Percentiles rank a stretch among this genome's conserved stretches.
Evolutionary conservation across 441 rosid genomes (phyloP).

Genomic region (Pelargonium citronellum): DNA sequence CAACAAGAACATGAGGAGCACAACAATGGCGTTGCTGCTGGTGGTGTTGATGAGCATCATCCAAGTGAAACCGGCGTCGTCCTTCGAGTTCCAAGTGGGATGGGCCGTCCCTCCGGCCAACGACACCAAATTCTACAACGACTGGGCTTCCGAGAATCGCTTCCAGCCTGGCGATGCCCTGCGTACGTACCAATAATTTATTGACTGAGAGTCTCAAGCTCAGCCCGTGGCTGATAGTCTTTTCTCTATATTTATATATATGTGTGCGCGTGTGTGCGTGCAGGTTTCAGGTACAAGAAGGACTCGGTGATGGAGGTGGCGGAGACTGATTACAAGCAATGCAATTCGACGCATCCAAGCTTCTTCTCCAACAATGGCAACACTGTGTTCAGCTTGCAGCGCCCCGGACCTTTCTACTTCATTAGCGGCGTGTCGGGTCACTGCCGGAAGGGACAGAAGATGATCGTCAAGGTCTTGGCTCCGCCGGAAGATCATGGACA

Average conservation of each 20-base stretch:
- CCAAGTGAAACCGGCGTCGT: constrained; percentile 5
- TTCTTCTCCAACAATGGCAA: constrained; percentile 75
- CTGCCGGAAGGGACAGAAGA: constrained; percentile 65
- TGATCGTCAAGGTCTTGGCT: constrained; percentile 65
- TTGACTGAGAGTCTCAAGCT: too few species aligned
- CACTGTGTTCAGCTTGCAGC: constrained; percentile 46
- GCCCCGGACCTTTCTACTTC: constrained; percentile 65
- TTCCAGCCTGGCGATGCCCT: constrained; percentile 55
- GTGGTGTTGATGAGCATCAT: too few species aligned
- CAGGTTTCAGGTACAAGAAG: constrained; percentile 69
- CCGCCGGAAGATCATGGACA: too few species aligned
- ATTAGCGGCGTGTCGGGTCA: constrained; percentile 72
- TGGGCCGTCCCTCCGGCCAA: constrained; percentile 20
- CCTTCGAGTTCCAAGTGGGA: constrained; percentile 49
- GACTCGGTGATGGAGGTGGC: constrained; percentile 70
- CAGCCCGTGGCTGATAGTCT: too few species aligned
- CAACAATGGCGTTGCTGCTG: too few species aligned
- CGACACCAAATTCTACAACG: constrained; percentile 46
- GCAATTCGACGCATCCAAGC: constrained; percentile 62
- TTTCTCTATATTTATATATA: too few species aligned
- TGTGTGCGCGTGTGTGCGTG: too few species aligned
- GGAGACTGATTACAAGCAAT: constrained; percentile 58
- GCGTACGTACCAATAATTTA: too few species aligned
- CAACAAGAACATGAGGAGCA: too few species aligned
- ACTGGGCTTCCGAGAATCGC: constrained; percentile 81